Percentiles rank a stretch among this genome's conserved stretches.
Evolutionary conservation across 805 yeast species (phyloP).

Genomic region (Candida bentonensis): DNA sequence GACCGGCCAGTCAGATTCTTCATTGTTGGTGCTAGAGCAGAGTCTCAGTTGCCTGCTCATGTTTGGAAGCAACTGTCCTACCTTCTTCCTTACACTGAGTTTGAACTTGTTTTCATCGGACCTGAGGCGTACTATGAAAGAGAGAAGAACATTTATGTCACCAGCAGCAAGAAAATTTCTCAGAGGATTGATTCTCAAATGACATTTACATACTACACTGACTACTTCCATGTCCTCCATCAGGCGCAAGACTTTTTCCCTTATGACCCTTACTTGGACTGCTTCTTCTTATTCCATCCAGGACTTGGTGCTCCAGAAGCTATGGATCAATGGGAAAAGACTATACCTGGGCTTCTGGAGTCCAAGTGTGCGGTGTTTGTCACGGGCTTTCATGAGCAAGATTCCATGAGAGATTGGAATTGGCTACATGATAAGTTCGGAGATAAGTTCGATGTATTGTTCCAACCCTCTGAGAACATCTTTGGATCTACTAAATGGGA

Average conservation of each 20-base stretch:
- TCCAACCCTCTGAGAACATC: constrained; percentile 57
- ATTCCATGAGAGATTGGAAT: constrained; percentile 51
- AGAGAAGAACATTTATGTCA: constrained; percentile 45
- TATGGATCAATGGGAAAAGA: constrained; percentile 66
- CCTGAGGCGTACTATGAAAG: constrained; percentile 80
- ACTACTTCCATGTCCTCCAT: constrained; percentile 81
- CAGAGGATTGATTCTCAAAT: constrained; percentile 62
- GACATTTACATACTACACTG: constrained; percentile 70
- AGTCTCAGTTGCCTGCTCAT: constrained; percentile 83
- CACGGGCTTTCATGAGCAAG: constrained; percentile 77
- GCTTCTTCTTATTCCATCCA: constrained; percentile 90
- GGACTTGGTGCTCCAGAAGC: constrained; percentile 77
- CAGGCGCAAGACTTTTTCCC: constrained; percentile 93
- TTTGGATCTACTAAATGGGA: constrained; percentile 91
- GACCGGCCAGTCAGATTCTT: constrained; percentile 86
- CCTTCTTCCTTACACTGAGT: constrained; percentile 65
- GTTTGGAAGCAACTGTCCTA: constrained; percentile 90
- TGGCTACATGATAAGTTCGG: constrained; percentile 55
- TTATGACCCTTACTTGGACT: constrained; percentile 91
- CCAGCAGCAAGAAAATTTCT: constrained; percentile 37
- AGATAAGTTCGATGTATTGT: constrained; percentile 67
- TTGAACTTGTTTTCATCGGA: constrained; percentile 86
- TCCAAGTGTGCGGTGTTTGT: constrained; percentile 86
- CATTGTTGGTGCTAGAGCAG: constrained; percentile 83
- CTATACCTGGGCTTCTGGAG: constrained; percentile 76